Conservation (phyloP, 495 filamentous ascomycete genomes). For the Choiromyces venosus region DNA sequence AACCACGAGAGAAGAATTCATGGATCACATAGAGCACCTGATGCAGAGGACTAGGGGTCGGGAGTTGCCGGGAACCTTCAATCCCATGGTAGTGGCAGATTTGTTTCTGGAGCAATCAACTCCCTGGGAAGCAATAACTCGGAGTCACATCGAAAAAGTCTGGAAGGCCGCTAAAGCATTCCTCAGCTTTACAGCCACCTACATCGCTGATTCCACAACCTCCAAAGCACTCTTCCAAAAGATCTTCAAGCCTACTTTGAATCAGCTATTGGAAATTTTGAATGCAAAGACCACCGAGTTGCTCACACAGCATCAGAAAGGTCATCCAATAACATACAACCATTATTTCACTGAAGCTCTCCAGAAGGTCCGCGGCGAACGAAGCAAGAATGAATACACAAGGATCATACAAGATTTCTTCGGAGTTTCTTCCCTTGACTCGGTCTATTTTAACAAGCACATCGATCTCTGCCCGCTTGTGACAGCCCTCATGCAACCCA, state of each 20-base stretch:
- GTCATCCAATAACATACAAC: constrained; percentile 56
- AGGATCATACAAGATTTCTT: too few relatives aligned
- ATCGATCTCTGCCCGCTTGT: constrained; percentile 13
- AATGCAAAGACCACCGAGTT: too few relatives aligned
- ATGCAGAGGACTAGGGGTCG: constrained; percentile 46
- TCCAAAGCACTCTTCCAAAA: constrained; percentile 43
- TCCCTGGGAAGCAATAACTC: constrained; percentile 48
- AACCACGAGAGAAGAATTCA: constrained; percentile 44
- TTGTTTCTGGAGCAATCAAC: constrained; percentile 51
- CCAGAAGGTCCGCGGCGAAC: constrained; percentile 44
- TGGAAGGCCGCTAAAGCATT: constrained; percentile 45
- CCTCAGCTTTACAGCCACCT: too few relatives aligned
- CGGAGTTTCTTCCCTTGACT: constrained; percentile 12
- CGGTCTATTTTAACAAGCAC: not conserved
- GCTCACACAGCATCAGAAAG: constrained; percentile 43
- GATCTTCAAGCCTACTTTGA: constrained; percentile 39
- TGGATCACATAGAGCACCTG: constrained; percentile 44
- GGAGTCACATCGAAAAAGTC: constrained; percentile 41
- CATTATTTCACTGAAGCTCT: constrained; percentile 52
- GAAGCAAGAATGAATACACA: constrained; percentile 14
- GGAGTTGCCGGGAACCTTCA: constrained; percentile 52
- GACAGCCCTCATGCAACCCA: constrained; percentile 23
- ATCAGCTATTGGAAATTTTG: constrained; percentile 19
- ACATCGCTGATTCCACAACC: too few relatives aligned
- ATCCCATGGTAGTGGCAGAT: constrained; percentile 50